phyloP scores from a whole-genome alignment of 345 rosid genomes.

The Isatis tinctoria region DNA sequence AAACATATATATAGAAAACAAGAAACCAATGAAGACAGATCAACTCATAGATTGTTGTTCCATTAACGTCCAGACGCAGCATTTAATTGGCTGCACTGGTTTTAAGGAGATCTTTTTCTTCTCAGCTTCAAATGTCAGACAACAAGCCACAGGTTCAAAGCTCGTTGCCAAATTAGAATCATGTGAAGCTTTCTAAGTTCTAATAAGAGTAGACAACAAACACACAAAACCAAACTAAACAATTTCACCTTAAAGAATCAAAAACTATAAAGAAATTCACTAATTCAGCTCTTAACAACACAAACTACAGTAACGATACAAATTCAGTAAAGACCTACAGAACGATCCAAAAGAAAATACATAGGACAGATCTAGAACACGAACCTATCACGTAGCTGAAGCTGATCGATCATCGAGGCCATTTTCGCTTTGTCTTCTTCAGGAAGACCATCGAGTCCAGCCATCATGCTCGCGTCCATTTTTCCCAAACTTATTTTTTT shows the following conservation, averaged over 20 bases:
- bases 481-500: background rate
- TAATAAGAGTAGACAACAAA: background rate
- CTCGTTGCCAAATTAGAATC: background rate
- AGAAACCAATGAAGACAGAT: background rate
- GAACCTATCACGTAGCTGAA: conserved; percentile 87
- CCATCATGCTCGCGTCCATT: conserved; percentile 86
- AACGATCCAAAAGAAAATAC: background rate
- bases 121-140: conserved; percentile 44
- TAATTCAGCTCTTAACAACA: background rate
- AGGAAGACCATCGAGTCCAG: conserved; percentile 73
- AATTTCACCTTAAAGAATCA: background rate
- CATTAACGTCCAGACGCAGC: conserved; percentile 72
- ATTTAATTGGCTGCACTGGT: conserved; percentile 42
- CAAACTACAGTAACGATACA: no score
- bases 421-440: conserved; percentile 71
- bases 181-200: conserved; percentile 15
- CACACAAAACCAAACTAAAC: background rate
- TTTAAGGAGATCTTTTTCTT: conserved; percentile 53
- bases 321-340: no score
- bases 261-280: background rate
- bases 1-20: background rate
- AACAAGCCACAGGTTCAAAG: conserved; percentile 21
- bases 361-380: background rate
- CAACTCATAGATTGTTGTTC: conserved; percentile 40
- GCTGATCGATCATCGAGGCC: conserved; percentile 84